These are phyloP conservation scores for Nyctanthes arbortristis DNA, from an alignment of 257 asterid genomes.

Conservation along the genomic window DNA sequence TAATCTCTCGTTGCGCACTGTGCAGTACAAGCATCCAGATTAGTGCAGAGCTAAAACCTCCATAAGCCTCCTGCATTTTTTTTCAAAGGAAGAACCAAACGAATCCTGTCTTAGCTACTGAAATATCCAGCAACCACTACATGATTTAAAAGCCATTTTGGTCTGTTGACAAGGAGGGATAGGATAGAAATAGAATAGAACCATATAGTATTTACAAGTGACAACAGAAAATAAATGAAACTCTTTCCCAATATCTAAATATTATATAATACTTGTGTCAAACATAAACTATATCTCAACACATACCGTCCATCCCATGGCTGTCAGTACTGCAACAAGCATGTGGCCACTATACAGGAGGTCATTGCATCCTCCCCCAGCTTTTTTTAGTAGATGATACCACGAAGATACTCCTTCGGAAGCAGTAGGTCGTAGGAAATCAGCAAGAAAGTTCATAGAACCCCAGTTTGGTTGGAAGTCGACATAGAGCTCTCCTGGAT, in stretches of 20 bases:
- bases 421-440: slow-evolving; percentile 82
- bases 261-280: too few relatives aligned
- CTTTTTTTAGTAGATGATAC: slow-evolving; percentile 83
- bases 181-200: too few relatives aligned
- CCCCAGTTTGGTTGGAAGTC: slow-evolving; percentile 94
- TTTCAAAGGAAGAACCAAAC: neutral
- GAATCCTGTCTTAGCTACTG: neutral
- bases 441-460: slow-evolving; percentile 73
- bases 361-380: slow-evolving; percentile 97
- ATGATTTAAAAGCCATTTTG: neutral
- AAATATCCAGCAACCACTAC: neutral
- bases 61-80: slow-evolving; percentile 84
- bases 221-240: too few relatives aligned
- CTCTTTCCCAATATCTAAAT: too few relatives aligned
- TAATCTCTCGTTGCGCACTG: slow-evolving; percentile 91
- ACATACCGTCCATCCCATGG: slow-evolving; percentile 99
- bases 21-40: slow-evolving; percentile 87
- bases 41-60: slow-evolving; percentile 71
- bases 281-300: neutral
- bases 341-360: slow-evolving; percentile 94
- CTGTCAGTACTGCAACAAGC: slow-evolving; percentile 94
- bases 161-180: neutral
- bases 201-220: too few relatives aligned
- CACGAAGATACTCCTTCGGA: slow-evolving; percentile 69
- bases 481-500: slow-evolving; percentile 42